Evolutionary conservation across 2,329 filamentous ascomycete genomes (phyloP).

Genomic region (Diaporthe citrichinensis): DNA sequence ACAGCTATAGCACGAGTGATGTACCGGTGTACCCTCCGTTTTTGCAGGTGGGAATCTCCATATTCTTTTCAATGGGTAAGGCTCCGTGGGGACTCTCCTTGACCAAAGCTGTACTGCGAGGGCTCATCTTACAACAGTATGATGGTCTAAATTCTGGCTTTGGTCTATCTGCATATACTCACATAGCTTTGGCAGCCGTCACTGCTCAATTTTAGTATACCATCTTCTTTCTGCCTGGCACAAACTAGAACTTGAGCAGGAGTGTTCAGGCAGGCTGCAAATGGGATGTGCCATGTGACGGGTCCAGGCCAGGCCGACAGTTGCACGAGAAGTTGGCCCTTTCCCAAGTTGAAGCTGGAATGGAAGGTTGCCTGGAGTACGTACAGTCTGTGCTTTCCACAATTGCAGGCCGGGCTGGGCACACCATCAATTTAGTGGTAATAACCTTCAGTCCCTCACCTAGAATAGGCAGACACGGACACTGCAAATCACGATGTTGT

Average conservation of each 20-base stretch:
- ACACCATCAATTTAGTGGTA: neutral
- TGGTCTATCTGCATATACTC: neutral
- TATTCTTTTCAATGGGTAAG: too few relatives aligned
- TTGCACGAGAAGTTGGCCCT: neutral
- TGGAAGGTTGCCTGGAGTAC: neutral
- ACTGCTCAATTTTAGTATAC: neutral
- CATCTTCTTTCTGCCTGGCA: neutral
- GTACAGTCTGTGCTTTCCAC: conserved; percentile 17
- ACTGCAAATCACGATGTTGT: conserved; percentile 1
- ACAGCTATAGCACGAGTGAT: too few relatives aligned
- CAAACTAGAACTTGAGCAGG: neutral
- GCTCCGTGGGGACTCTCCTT: too few relatives aligned
- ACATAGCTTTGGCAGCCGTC: neutral
- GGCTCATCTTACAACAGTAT: too few relatives aligned
- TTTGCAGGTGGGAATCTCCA: too few relatives aligned
- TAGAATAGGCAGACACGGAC: neutral
- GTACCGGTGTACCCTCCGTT: too few relatives aligned
- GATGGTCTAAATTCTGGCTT: neutral
- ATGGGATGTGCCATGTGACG: neutral
- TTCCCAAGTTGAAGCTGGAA: conserved; percentile 2
- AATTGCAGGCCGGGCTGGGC: neutral
- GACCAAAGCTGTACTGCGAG: too few relatives aligned
- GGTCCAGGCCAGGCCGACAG: neutral
- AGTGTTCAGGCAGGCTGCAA: neutral
- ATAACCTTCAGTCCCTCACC: neutral